Evolutionary conservation across 305 asterid genomes (phyloP).

Genomic region (Caryopteris hybrid): DNA sequence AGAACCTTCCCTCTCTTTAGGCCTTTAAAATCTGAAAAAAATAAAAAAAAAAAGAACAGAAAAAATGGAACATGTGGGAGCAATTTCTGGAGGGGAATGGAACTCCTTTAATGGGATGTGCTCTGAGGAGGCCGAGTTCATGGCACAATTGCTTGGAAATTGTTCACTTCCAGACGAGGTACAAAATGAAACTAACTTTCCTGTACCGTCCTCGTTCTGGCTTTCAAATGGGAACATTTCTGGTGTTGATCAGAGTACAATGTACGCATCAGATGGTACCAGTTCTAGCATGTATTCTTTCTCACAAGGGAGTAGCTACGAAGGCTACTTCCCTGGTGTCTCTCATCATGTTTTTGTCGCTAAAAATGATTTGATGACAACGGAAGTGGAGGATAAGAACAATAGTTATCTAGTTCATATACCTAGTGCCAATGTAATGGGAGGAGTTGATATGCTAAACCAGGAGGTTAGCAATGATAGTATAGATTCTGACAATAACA

Average conservation of each 20-base stretch:
- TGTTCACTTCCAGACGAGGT: conserved; percentile 31
- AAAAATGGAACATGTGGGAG: conserved; percentile 31
- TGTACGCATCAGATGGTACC: conserved; percentile 24
- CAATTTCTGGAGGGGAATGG: conserved; percentile 33
- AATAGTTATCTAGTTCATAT: too few species aligned
- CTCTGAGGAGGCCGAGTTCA: conserved; percentile 50
- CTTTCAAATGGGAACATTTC: neutral
- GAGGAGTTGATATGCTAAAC: conserved; percentile 28
- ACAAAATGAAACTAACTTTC: neutral
- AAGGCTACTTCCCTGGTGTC: conserved; percentile 19
- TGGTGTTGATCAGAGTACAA: conserved; percentile 15
- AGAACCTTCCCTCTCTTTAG: neutral
- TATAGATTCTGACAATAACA: conserved; percentile 11
- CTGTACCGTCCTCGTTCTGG: conserved; percentile 12
- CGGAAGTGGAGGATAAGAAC: too few species aligned
- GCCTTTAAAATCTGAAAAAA: conserved; percentile 4
- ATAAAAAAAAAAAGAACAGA: too few species aligned
- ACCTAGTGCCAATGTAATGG: too few species aligned
- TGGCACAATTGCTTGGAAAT: conserved; percentile 45
- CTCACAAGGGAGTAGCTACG: conserved; percentile 27
- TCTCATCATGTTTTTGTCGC: conserved; percentile 17
- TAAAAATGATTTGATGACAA: conserved; percentile 20
- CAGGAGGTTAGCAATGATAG: conserved; percentile 32
- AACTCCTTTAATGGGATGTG: conserved; percentile 35
- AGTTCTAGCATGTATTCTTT: conserved; percentile 19